Base-by-base conservation (phyloP, 2,329 filamentous ascomycete genomes). In the Fusarium veterinarium region DNA sequence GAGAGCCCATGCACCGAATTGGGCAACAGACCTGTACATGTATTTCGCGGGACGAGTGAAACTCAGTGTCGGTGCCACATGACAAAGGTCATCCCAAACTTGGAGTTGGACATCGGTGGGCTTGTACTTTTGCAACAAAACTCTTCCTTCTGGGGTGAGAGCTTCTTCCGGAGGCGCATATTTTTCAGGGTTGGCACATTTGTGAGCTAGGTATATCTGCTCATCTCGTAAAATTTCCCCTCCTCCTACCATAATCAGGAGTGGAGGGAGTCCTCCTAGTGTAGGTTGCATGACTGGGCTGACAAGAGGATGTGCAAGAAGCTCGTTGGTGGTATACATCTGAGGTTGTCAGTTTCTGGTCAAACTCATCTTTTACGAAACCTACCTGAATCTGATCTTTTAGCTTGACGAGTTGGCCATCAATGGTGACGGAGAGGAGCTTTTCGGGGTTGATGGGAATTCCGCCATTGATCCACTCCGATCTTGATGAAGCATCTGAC, bases 11-110 rank as follows among this genome's bases (percentile, higher is more conserved):
- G 95, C 94, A 5, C 95, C 93, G 78, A 99, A 98, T 75, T 98
- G 95, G 1, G 96, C 93, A 58, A 98, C 91, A 3, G 94, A 93
- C 52, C 95, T 90, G 80, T 94, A 98, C 95, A 98, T 98, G 83
- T 93, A 93, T 80, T 98, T 98, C 49, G 95, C 96, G 1, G 96
- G 96, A n/a, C 92, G 89, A 0, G 95, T 98, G 80, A 97, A 98
- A 76, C 94, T 97, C n/a, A 98, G 86, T 0, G 95, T 98, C 2
- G 95, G 94, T 1, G 92, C 91, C 10, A 97, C 95, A 79, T 98
- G 95, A 77, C 96, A 98, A 6, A 98, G 85, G 76, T 97, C 93
- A 64, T 98, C 95, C 95, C 95, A 98, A 3, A 98, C 92, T 80
- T 98, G 96, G 5, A 99, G 87, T 79, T 98, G 95, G 1, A 98